Percentiles rank a stretch among this genome's conserved stretches.
These are phyloP conservation scores for Allomyces javanicus DNA, from an alignment of 192 early-diverging fungal genomes.

Conservation along the genomic window DNA sequence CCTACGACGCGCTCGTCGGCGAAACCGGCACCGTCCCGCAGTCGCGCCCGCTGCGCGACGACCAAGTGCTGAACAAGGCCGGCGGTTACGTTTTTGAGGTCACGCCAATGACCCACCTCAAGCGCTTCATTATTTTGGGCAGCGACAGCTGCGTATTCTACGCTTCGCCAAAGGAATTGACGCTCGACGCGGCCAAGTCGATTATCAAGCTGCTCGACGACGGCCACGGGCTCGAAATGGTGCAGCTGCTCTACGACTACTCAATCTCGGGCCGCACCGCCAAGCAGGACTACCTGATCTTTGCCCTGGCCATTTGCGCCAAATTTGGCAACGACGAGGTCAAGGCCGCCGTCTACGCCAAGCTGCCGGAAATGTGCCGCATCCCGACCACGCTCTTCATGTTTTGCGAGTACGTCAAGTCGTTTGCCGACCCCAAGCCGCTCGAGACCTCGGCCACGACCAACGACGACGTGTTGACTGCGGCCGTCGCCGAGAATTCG, in stretches of 20 bases:
- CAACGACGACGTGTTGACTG: neutral
- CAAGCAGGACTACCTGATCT: constrained; percentile 3
- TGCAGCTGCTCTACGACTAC: neutral
- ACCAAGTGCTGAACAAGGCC: too few species aligned
- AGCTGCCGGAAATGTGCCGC: neutral
- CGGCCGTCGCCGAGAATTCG: neutral
- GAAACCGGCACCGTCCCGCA: too few species aligned
- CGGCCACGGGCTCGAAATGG: neutral
- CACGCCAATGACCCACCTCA: too few species aligned
- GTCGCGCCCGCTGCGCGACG: too few species aligned
- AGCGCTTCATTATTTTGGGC: too few species aligned
- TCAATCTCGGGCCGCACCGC: constrained; percentile 3
- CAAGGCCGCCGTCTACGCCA: neutral
- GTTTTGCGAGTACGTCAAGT: neutral
- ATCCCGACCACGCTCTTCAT: constrained; percentile 1
- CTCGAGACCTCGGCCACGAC: neutral
- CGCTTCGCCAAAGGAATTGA: neutral
- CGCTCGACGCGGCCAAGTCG: neutral
- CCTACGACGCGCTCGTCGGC: too few species aligned
- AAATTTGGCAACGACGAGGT: constrained; percentile 1
- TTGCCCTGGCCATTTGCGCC: constrained; percentile 1
- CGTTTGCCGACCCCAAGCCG: too few species aligned
- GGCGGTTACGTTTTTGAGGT: too few species aligned
- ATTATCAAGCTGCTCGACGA: neutral
- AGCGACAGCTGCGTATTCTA: neutral